Base-by-base conservation (phyloP, 1,139 yeast genomes). In the Suhomyces taliae region DNA sequence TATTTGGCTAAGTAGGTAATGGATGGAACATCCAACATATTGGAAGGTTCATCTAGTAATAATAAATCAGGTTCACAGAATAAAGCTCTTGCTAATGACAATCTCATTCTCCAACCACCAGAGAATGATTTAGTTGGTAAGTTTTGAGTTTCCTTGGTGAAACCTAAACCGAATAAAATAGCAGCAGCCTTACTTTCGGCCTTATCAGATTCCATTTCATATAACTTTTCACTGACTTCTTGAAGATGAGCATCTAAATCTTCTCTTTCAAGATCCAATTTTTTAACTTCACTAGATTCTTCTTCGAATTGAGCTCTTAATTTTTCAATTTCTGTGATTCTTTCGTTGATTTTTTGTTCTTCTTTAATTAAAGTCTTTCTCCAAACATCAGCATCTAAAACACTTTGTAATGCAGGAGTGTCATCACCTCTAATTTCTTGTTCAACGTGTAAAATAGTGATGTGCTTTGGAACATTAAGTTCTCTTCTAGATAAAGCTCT, bases 41-140 rank as follows among this genome's bases (percentile, higher is more conserved):
- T 93, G 56, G 99, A 91, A 61, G 99, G 99, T 79, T 93, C 99
- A 81, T 93, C 99, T 55, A 93, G 78, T 62, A 93, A 74, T 57
- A 93, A 76, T 56, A 93, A 77, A 67, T 95, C 99, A 0, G 99
- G 99, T 65, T 89, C 87, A 78, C 97, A 93, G 78, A 93, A 93
- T 65, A 93, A 79, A 0, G 99, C 99, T 72, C 99, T 83, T 3
- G 99, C 99, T 53, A 93, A 79, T n/a, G 98, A 89, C 56, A 93
- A 79, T 76, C 99, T 87, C 99, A 93, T 93, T 81, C 99, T 86
- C 99, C 99, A 93, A 83, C 99, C 99, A 81, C 99, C 99, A 46
- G 97, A 90, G 67, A 93, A 93, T 33, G 93, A 81, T 58, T 90
- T 91, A 9, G 98, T 90, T 26, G 97, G 84, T 50, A 76, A 76